A percentile compares a stretch with the other conserved stretches of the same genome.
Evolutionary conservation across 345 rosid species (phyloP).

Genomic region (Lepidium didymum): DNA sequence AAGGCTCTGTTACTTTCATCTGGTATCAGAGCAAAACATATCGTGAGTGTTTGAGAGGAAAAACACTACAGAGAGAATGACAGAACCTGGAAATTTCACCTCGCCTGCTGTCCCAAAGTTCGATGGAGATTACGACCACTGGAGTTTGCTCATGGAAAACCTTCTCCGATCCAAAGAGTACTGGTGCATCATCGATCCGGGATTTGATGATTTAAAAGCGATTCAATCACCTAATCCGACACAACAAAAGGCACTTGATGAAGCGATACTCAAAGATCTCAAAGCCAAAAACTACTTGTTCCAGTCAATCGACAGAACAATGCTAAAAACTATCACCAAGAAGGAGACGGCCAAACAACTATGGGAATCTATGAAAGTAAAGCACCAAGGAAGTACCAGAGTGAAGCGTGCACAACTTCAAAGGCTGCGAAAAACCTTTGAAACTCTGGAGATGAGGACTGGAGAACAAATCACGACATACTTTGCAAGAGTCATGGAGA

Average conservation of each 20-base stretch:
- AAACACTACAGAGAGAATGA: too few relatives aligned
- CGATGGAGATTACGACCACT: neutral
- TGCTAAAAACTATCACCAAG: neutral
- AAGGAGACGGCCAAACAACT: neutral
- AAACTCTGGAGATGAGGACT: neutral
- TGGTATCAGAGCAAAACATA: too few relatives aligned
- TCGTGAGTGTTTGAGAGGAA: too few relatives aligned
- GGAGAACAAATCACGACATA: fast-evolving
- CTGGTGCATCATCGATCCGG: fast-evolving
- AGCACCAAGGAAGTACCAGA: neutral
- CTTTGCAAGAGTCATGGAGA: neutral
- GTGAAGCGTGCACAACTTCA: neutral
- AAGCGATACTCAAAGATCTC: neutral
- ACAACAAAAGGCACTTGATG: neutral
- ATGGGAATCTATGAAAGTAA: neutral
- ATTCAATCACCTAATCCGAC: fast-evolving
- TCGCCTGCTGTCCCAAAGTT: neutral
- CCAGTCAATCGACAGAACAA: neutral
- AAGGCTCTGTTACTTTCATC: too few relatives aligned
- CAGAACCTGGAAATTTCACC: too few relatives aligned
- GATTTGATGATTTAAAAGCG: fast-evolving
- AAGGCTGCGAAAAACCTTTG: neutral
- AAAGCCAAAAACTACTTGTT: neutral
- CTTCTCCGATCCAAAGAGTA: neutral
- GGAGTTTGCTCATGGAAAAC: neutral